These are phyloP conservation scores for Colletotrichum incanum DNA, from an alignment of 2,329 filamentous ascomycete species.

Conservation along the genomic window DNA sequence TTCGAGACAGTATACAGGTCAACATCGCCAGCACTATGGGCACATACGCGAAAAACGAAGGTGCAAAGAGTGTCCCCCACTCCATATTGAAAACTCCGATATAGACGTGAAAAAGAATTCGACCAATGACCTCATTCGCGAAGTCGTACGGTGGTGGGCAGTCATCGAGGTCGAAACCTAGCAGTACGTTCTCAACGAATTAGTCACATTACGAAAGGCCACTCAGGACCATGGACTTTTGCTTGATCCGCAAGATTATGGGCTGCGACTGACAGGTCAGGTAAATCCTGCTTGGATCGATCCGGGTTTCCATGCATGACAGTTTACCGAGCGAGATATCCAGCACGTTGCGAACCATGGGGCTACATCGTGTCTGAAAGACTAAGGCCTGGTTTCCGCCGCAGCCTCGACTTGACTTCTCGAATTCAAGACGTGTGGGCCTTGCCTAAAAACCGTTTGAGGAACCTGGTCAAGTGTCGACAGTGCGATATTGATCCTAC, in stretches of 20 bases:
- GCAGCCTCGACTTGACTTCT: background rate
- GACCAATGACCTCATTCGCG: constrained; percentile 32
- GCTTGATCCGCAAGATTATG: background rate
- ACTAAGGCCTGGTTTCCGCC: constrained; percentile 14
- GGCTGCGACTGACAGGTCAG: background rate
- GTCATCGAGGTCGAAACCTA: constrained; percentile 8
- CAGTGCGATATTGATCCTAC: background rate
- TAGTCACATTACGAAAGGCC: background rate
- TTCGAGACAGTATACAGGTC: background rate
- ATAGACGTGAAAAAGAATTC: constrained; percentile 35
- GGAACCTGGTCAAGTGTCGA: background rate
- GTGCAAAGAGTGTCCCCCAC: background rate
- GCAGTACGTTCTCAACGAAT: constrained; percentile 7
- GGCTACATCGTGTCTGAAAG: background rate
- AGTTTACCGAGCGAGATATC: constrained; percentile 1
- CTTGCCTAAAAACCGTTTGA: background rate
- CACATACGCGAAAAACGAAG: background rate
- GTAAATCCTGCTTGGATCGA: constrained; percentile 1
- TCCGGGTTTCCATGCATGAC: constrained; percentile 19
- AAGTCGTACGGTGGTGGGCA: constrained; percentile 4
- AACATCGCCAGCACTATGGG: constrained; percentile 18
- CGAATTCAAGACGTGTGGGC: background rate
- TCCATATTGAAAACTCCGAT: constrained; percentile 18
- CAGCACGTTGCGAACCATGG: constrained; percentile 11
- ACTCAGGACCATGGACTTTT: background rate